A percentile compares a stretch with the other conserved stretches of the same genome.
Evolutionary conservation across 305 asterid genomes (phyloP).

Genomic region (Fraxinus baroniana): DNA sequence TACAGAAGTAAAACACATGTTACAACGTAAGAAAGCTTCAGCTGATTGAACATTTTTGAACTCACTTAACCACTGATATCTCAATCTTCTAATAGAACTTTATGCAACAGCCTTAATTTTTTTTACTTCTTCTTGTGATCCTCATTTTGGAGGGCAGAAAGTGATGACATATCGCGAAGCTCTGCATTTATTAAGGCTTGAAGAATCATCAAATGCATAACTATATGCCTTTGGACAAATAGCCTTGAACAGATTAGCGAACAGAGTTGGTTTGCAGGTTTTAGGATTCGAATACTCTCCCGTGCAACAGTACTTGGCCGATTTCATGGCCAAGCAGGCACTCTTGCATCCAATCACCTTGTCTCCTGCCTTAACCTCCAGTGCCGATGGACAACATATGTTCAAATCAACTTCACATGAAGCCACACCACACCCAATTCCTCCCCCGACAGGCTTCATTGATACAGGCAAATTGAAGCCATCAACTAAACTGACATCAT

Average conservation of each 20-base stretch:
- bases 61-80: not conserved
- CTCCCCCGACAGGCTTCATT: conserved; percentile 85
- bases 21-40: not conserved
- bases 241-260: conserved; percentile 73
- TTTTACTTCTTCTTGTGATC: not conserved
- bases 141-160: conserved; percentile 73
- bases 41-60: not conserved
- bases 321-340: conserved; percentile 82
- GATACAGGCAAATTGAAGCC: conserved; percentile 87
- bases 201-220: conserved; percentile 80
- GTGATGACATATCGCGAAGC: conserved; percentile 76
- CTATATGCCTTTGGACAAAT: conserved; percentile 85
- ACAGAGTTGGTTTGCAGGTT: conserved; percentile 69
- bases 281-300: conserved; percentile 64
- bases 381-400: conserved; percentile 74
- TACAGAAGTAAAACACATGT: not conserved
- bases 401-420: conserved; percentile 75
- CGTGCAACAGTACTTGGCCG: conserved; percentile 84
- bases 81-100: not conserved
- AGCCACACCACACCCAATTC: conserved; percentile 81
- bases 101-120: no score
- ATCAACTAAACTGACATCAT: conserved; percentile 82
- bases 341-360: conserved; percentile 87
- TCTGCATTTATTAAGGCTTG: conserved; percentile 76
- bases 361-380: conserved; percentile 64